phyloP scores from a whole-genome alignment of 2,329 filamentous ascomycete genomes.

The Aspergillus sp. region DNA sequence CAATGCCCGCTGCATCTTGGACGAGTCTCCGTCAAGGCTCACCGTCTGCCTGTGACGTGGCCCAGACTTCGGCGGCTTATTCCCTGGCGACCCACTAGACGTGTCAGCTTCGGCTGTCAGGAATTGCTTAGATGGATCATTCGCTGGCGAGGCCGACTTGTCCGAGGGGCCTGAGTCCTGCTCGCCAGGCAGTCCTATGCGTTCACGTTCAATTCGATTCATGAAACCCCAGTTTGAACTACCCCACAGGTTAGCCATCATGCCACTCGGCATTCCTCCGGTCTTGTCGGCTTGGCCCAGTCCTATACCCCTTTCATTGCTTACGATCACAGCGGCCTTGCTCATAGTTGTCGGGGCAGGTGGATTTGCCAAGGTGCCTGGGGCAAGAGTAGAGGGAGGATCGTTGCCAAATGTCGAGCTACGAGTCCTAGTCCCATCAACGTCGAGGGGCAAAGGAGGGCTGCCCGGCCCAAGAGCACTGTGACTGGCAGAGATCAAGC shows the following conservation, averaged over 20 bases:
- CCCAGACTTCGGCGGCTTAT: slow-evolving; percentile 29
- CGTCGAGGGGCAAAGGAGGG: slow-evolving; percentile 36
- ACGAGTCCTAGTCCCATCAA: slow-evolving; percentile 38
- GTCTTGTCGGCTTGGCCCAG: slow-evolving; percentile 62
- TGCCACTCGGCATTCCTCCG: slow-evolving; percentile 76
- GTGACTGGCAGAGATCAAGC: slow-evolving; percentile 82
- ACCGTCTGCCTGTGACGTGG: slow-evolving; percentile 58
- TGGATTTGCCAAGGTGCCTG: slow-evolving; percentile 77
- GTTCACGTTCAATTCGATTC: slow-evolving; percentile 61
- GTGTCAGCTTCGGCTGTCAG: slow-evolving; percentile 24
- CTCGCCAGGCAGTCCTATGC: slow-evolving; percentile 42
- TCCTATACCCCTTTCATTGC: slow-evolving; percentile 71
- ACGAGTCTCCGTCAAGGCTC: slow-evolving; percentile 53
- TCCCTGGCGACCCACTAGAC: slow-evolving; percentile 24
- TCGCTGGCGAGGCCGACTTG: slow-evolving; percentile 25
- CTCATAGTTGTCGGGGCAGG: slow-evolving; percentile 84
- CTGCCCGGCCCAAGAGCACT: slow-evolving; percentile 70
- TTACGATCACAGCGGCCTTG: slow-evolving; percentile 78
- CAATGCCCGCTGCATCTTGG: slow-evolving; percentile 38
- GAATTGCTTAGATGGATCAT: slow-evolving; percentile 29
- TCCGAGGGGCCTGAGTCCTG: slow-evolving; percentile 22
- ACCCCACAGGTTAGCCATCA: slow-evolving; percentile 94
- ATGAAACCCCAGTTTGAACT: slow-evolving; percentile 77
- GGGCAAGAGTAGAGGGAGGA: slow-evolving; percentile 69
- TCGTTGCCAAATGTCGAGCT: slow-evolving; percentile 45